Evolutionary conservation across 352 stramenopile genomes (phyloP), one percentile per base, ranked within the genome.

Genomic region (Phytopythium sindhum): DNA sequence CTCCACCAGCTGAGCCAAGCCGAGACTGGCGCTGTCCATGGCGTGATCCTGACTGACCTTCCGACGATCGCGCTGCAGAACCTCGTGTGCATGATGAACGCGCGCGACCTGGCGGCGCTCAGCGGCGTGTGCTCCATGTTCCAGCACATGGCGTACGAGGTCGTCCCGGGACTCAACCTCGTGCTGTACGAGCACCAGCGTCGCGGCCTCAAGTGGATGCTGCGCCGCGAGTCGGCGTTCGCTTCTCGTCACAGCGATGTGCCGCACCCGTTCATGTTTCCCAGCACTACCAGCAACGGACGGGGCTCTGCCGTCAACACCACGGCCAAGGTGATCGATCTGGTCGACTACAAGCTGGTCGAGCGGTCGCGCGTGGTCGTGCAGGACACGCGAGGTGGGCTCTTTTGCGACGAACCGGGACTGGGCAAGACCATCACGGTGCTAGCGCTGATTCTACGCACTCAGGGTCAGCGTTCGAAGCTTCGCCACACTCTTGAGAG

Each of bases 391-490:
- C 82, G 81, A 21, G 85, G 87, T 0, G 87, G 87, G 21, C 78
- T 96, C 51, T 91, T 96, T 42, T 94, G 81, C 53, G 85, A 96
- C 52, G 87, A 96, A 29, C 87, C 87, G 26, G 87, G 87, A 0
- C 73, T 96, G 1, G 87, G 87, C 21, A 96, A 96, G 68, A 96
- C 87, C 0, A 92, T 96, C 57, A 94, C 87, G 14, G 93, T 96
- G 77, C 59, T 94, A 10, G 84, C 87, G 28, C 61, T 96, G 31
- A 79, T 96, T 17, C 58, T 95, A 6, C 81, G 87, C 26, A 93
- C 87, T 29, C 89, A 91, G 63, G 84, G 84, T 8, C 79, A 89
- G 60, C 54, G 65, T 0, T 66, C 72, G 1, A 61, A 60, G 0
- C 51, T 23, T 14, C 29, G 19, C 2, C 23, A 50, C 31, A 60